Base-by-base conservation (phyloP, 345 rosid genomes). In the Bretschneidera sinensis region DNA sequence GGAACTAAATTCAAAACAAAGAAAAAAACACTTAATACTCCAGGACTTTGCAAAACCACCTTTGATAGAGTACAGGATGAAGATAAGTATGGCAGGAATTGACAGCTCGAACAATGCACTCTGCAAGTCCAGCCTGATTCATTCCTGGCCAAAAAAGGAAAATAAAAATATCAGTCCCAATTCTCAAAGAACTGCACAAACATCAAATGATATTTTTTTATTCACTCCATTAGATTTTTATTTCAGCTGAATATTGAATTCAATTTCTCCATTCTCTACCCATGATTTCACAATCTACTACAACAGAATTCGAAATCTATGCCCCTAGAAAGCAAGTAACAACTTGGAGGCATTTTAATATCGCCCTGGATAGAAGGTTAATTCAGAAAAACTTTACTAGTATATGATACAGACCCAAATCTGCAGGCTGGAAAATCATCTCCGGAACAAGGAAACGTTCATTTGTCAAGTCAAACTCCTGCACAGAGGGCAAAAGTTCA, bases 121-220 rank as follows among this genome's bases (percentile, higher is more conserved):
- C 97, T 35, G 92, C 96, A 43, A 92, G 84, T 71, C 98, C 98
- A 39, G 97, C 98, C 83, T 92, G 87, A 63, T 87, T 84, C 92
- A 89, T 83, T 72, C 98, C 98, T 89, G 82, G 18, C 45, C 53
- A 34, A 34, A 34, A 66, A 39, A 4, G 45, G 1, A 56, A 49
- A 62, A 21, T 0, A 24, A 59, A 34, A 52, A 35, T 10, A 34
- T 1, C n/a, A n/a, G n/a, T n/a, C n/a, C n/a, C n/a, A n/a, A n/a
- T n/a, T 39, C 45, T 13, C 33, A 39, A 39, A 39, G 11, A 9
- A 39, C 4, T 1, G 10, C 4, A 7, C 45, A 39, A 39, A 2
- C n/a, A 62, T 52, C 68, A 67, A 45, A 45, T 45, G 49, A 11
- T 45, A 4, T 48, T 48, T 45, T 48, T 19, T 5, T 6, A 6